Evolutionary conservation across 805 yeast genomes (phyloP), one percentile per base, ranked within the genome.

Genomic region (Monosporozyma siamensis): DNA sequence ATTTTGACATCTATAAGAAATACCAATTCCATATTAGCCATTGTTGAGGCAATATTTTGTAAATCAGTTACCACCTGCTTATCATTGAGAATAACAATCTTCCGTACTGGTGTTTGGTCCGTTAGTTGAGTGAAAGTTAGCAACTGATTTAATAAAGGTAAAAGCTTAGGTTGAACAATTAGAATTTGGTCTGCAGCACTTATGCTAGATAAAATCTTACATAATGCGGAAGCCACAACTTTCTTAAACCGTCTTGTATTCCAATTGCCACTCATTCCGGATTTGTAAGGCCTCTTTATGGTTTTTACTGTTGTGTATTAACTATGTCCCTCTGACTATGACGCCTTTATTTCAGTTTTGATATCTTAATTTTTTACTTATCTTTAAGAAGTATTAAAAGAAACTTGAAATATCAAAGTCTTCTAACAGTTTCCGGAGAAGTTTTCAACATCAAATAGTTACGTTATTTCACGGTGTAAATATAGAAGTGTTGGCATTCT

Each of bases 81-180:
- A 10, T 53, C 52, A 41, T 53, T 55, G 6, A 54, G 39, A 4
- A 51, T 41, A 3, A 54, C 47, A n/a, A 61, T 50, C 36, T 58
- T 57, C 14, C 49, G 42, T 11, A 59, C 59, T 4, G 52, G 50
- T 4, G 63, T 59, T 2, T 45, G 38, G 12, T 51, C 48, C 5
- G 55, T 57, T 43, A 61, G 44, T 34, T 55, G 54, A 15, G 56
- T 49, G 30, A 59, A 61, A 3, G 57, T 51, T 24, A 59, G 34
- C 7, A 61, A 34, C 4, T 39, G 44, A 39, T 58, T 56, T 18
- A 61, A 21, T 9, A 44, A 34, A 2, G 55, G 45, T 23, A 59
- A 34, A 7, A 57, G 24, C 6, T 44, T 45, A 4, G 50, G 50
- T 43, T 57, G 58, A 18, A 58, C 50, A 24, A 58, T 50, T 15